Evolutionary conservation across 2,329 filamentous ascomycete genomes (phyloP), one percentile per base, ranked within the genome.

Genomic region (Beauveria asiatica): DNA sequence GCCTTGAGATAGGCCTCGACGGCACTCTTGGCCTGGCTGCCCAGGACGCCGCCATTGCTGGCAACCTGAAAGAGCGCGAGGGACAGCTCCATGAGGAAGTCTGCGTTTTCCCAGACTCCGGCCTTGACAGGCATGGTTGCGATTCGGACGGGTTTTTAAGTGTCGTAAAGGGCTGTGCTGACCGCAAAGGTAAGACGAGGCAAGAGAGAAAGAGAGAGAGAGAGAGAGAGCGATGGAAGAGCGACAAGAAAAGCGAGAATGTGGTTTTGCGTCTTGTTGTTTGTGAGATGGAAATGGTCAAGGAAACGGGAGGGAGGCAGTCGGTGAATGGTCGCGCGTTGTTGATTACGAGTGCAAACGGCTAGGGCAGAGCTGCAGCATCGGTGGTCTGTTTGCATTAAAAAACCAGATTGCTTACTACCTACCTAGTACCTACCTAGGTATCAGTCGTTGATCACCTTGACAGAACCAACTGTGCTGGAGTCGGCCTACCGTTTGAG

Each of bases 1-100:
- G 63, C 46, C n/a, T 67, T 64, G 59, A 78, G 67, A n/a, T 69
- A 70, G 8, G 62, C 62, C 50, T 70, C 67, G 53, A 79, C 65
- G 1, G 65, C 65, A 0, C 68, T 66, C 55, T 71, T 72, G 39
- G 68, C 63, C 27, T 68, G 62, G 16, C 67, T 52, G 16, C 62
- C 66, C 60, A 77, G 67, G 13, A 61, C 66, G 9, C 65, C 67
- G n/a, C 64, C 62, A 1, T 63, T 60, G 41, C 68, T 66, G 16
- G 68, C 66, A 11, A 67, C 66, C 30, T 67, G 63, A 62, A 73
- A 75, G 5, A 76, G 66, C 10, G 65, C 69, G 16, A 75, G 55
- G 10, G 65, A 61, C 46, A 76, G 66, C 27, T 74, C 69, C 59
- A 66, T 64, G 25, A 76, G 70, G 61, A 76, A 69, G 1, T 61